phyloP scores from a whole-genome alignment of 768 basidiomycete genomes.

The Boletellus emodensis region DNA sequence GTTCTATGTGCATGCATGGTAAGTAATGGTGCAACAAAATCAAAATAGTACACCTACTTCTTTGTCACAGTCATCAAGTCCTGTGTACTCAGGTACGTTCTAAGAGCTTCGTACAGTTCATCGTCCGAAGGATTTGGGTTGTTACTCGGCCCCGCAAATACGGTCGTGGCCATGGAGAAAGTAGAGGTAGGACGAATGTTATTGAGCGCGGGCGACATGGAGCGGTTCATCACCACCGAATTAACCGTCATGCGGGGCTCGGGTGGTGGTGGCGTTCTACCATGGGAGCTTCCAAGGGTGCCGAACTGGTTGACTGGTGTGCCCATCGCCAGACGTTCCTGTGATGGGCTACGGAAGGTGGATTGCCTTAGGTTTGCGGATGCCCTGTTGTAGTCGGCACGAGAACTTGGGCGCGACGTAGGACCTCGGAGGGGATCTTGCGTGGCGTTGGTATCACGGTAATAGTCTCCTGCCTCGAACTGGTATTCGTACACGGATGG shows the following conservation, averaged over 20 bases:
- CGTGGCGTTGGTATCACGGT: slow-evolving; percentile 49
- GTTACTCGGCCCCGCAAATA: slow-evolving; percentile 46
- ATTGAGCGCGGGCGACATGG: slow-evolving; percentile 31
- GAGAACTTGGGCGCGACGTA: slow-evolving; percentile 31
- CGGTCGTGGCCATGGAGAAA: slow-evolving; percentile 59
- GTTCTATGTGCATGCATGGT: slow-evolving; percentile 39
- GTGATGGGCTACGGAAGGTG: slow-evolving; percentile 28
- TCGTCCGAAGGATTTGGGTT: slow-evolving; percentile 58
- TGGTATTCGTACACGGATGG: slow-evolving; percentile 40
- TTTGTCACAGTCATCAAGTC: slow-evolving; percentile 73
- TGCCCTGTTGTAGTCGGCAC: slow-evolving; percentile 30
- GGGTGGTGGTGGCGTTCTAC: slow-evolving; percentile 33
- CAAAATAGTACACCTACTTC: slow-evolving; percentile 40
- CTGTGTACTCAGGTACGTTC: slow-evolving; percentile 57
- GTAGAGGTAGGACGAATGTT: slow-evolving; percentile 47
- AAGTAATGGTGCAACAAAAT: slow-evolving; percentile 1
- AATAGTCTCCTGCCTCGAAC: slow-evolving; percentile 54
- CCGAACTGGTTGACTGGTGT: slow-evolving; percentile 36
- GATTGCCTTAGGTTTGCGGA: slow-evolving; percentile 22
- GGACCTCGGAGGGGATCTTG: slow-evolving; percentile 31
- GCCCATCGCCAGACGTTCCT: slow-evolving; percentile 37
- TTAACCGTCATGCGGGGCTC: slow-evolving; percentile 46
- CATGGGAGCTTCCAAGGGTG: slow-evolving; percentile 8
- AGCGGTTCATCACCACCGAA: slow-evolving; percentile 39
- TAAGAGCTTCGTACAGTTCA: slow-evolving; percentile 52